Evolutionary conservation across 352 stramenopile species (phyloP), one percentile per base, ranked within the genome.

Genomic region (Blastocystis sp.): DNA sequence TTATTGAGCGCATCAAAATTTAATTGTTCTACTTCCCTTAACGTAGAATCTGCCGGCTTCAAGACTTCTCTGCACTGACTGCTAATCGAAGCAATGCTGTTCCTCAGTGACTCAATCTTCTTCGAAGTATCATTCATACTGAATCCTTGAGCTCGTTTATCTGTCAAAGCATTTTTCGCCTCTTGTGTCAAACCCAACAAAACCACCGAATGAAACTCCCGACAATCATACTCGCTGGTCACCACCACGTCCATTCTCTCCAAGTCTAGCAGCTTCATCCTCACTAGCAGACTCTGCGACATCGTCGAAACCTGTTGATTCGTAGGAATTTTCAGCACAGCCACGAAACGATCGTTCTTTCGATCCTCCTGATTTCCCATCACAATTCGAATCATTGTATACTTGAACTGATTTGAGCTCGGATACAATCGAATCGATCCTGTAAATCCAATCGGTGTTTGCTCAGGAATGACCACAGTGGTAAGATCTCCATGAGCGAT

Each of bases 361-460:
- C 41, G 15, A 5, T 34, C 18, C 9, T 77, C 66, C 39, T 37
- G 37, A 34, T 61, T 50, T 9, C 66, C 66, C 26, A 56, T 8
- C 15, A 23, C 34, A 13, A 77, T 50, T 9, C 41, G 29, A 9
- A 77, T 23, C 20, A 23, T 20, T 26, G 66, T 45, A n/a, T 55
- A 56, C 50, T 56, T 55, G 29, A 20, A 18, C 23, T 15, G 23
- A 18, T 53, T 34, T 13, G 9, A 37, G 6, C 20, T 15, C 3
- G 66, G 66, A 45, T 59, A 11, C 43, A 77, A 34, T 56, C 66
- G 66, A 77, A 77, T 77, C 39, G 66, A 77, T 11, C 37, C 37
- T n/a, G 41, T 18, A 18, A 55, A 37, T 4, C 66, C n/a, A 6
- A 77, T 43, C 0, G 66, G 66, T 0, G 66, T 77, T n/a, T 77